Conservation (phyloP, 352 stramenopile species). For the Globisporangium cylindrosporum region DNA sequence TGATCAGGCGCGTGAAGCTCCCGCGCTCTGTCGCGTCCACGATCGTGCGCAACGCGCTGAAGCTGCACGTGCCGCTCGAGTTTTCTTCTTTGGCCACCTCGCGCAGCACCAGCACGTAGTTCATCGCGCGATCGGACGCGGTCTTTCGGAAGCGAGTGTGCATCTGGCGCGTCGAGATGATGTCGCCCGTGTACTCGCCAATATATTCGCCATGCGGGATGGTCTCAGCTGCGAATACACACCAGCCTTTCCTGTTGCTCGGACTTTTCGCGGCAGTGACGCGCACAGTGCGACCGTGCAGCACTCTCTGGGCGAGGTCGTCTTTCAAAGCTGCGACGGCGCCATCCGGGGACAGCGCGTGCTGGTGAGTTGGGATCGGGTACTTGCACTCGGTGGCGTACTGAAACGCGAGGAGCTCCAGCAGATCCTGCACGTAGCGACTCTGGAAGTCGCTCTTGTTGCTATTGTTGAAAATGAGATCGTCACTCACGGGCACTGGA, state of each 20-base stretch:
- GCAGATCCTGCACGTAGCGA: background rate
- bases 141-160: conserved; percentile 24
- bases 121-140: conserved; percentile 27
- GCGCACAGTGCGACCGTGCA: conserved; percentile 25
- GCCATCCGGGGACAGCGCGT: conserved; percentile 26
- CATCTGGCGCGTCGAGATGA: conserved; percentile 51
- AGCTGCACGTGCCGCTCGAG: background rate
- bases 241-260: conserved; percentile 41
- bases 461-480: background rate
- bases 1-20: conserved; percentile 68
- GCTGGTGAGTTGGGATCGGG: conserved; percentile 17
- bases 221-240: conserved; percentile 27
- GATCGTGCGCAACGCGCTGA: conserved; percentile 47
- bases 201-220: conserved; percentile 39
- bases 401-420: conserved; percentile 25
- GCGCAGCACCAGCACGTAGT: conserved; percentile 61
- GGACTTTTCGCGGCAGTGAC: conserved; percentile 25
- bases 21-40: conserved; percentile 49
- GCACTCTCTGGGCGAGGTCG: conserved; percentile 23
- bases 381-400: conserved; percentile 32
- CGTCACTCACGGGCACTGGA: background rate
- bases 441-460: background rate
- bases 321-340: conserved; percentile 19
- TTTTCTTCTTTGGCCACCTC: conserved; percentile 17
- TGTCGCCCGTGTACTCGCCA: conserved; percentile 60